phyloP scores from a whole-genome alignment of 352 stramenopile genomes.

The Pythium dissotocum region DNA sequence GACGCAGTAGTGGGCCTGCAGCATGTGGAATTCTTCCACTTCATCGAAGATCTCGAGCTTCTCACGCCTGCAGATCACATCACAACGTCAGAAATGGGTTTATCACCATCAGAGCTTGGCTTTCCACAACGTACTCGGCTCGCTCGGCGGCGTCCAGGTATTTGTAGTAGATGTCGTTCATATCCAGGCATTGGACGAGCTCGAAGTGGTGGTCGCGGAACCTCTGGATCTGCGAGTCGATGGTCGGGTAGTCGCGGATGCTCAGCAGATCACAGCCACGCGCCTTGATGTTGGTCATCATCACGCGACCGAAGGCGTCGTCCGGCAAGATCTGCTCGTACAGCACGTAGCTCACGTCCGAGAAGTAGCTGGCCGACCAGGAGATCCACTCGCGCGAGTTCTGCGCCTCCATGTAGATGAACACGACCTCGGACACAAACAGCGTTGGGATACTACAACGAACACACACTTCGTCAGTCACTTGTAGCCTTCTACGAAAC shows the following conservation, averaged over 20 bases:
- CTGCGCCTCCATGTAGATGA: constrained; percentile 91
- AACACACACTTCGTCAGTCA: neutral
- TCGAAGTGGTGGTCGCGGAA: constrained; percentile 76
- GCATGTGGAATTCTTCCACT: constrained; percentile 91
- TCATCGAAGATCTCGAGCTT: constrained; percentile 92
- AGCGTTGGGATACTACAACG: constrained; percentile 49
- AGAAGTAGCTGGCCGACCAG: constrained; percentile 71
- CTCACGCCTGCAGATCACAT: constrained; percentile 48
- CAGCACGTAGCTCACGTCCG: constrained; percentile 74
- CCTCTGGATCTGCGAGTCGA: constrained; percentile 69
- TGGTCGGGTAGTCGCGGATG: constrained; percentile 77
- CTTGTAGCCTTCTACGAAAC: neutral
- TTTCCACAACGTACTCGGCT: constrained; percentile 42
- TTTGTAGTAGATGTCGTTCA: constrained; percentile 93
- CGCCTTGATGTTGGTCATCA: constrained; percentile 91
- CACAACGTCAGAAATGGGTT: neutral
- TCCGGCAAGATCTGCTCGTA: constrained; percentile 92
- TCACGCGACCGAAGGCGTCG: constrained; percentile 89
- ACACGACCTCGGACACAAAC: constrained; percentile 90
- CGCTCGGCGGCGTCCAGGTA: constrained; percentile 72
- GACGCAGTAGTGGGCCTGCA: constrained; percentile 91
- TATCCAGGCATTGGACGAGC: constrained; percentile 81
- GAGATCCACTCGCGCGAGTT: constrained; percentile 71
- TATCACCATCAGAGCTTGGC: too few species aligned
- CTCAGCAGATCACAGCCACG: constrained; percentile 88